phyloP scores from a whole-genome alignment of 768 basidiomycete species.

The Russula griseocarnosa region DNA sequence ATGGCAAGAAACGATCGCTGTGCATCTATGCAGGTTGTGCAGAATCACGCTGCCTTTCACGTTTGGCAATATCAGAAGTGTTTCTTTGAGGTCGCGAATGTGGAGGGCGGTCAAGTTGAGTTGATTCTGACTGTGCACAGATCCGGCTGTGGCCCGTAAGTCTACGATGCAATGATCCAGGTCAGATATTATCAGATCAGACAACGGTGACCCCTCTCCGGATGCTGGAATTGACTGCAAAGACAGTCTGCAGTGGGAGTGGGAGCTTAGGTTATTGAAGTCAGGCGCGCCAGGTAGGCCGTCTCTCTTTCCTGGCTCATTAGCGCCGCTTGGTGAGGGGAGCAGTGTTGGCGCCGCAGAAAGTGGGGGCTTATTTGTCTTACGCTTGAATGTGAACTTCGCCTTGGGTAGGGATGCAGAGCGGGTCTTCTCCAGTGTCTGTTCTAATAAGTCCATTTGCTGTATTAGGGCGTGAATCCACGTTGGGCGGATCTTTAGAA shows the following conservation, averaged over 20 bases:
- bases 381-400: conserved; percentile 68
- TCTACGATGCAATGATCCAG: conserved; percentile 70
- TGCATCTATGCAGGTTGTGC: conserved; percentile 56
- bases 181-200: conserved; percentile 62
- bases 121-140: conserved; percentile 10
- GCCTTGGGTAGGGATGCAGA: conserved; percentile 45
- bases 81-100: conserved; percentile 53
- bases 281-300: conserved; percentile 22
- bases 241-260: conserved; percentile 47
- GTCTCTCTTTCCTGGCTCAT: conserved; percentile 18
- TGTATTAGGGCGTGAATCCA: conserved; percentile 32
- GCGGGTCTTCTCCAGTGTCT: conserved; percentile 49
- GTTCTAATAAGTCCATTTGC: conserved; percentile 66
- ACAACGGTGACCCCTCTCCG: conserved; percentile 35
- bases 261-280: conserved; percentile 45
- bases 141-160: conserved; percentile 34
- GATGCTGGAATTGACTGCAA: conserved; percentile 36
- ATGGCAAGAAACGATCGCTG: conserved; percentile 71
- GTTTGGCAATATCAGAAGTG: conserved; percentile 60
- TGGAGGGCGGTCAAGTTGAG: conserved; percentile 56
- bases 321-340: background rate
- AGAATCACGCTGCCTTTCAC: conserved; percentile 71
- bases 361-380: conserved; percentile 30
- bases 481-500: background rate
- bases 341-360: background rate